Evolutionary conservation across 176 grass and related monocot species (phyloP).

Genomic region (Avena atlantica): DNA sequence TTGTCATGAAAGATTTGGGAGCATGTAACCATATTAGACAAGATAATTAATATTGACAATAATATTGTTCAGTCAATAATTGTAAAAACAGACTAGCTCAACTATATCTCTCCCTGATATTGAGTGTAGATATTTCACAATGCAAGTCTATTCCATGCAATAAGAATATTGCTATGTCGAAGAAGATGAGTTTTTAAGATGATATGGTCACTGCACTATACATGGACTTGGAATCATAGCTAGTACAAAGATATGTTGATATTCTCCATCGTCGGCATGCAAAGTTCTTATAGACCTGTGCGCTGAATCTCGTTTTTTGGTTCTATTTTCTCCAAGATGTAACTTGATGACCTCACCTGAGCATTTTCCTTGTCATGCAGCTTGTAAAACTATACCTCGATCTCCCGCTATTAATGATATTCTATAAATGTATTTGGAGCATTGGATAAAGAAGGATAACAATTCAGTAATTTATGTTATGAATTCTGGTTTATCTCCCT

Average conservation of each 20-base stretch:
- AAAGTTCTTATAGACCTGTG: neutral
- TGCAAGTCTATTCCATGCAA: no score
- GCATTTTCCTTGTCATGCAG: slow-evolving; percentile 56
- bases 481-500: slow-evolving; percentile 13
- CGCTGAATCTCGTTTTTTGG: neutral
- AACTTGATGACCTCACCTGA: slow-evolving; percentile 32
- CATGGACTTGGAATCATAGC: neutral
- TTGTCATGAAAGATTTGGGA: no score
- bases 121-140: no score
- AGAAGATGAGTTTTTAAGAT: no score
- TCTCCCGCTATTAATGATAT: slow-evolving; percentile 91
- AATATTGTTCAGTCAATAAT: no score
- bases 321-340: neutral
- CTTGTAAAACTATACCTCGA: slow-evolving; percentile 83
- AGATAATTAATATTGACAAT: no score
- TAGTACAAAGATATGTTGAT: slow-evolving; percentile 3
- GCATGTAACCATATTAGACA: no score
- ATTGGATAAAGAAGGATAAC: slow-evolving; percentile 85
- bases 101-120: no score
- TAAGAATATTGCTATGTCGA: no score
- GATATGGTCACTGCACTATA: neutral
- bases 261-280: neutral
- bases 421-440: slow-evolving; percentile 84
- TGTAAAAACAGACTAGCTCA: no score
- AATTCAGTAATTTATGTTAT: slow-evolving; percentile 63